These are phyloP conservation scores for Termitomyces sp. DNA, from an alignment of 768 basidiomycete genomes.

Conservation along the genomic window DNA sequence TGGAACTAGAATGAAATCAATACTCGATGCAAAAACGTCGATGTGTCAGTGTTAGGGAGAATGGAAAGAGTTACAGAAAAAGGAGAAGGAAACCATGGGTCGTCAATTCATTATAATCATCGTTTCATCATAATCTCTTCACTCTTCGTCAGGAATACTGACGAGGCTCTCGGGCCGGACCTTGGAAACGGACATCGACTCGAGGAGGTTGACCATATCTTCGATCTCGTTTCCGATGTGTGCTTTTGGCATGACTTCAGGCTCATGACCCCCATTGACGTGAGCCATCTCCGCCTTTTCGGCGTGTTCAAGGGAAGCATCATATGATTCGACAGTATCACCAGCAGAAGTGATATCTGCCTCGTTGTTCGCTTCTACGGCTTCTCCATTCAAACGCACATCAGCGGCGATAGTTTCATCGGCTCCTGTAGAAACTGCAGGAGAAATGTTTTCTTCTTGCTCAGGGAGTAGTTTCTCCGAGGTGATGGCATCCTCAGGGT, in stretches of 20 bases:
- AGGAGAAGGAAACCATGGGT: neutral
- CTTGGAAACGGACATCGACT: conserved; percentile 35
- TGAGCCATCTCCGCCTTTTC: conserved; percentile 2
- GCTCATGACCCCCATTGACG: conserved; percentile 11
- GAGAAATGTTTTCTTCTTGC: neutral
- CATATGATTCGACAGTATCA: neutral
- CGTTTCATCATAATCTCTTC: conserved; percentile 10
- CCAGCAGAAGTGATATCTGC: neutral
- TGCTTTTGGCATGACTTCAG: conserved; percentile 5
- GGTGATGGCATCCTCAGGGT: neutral
- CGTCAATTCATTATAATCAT: neutral
- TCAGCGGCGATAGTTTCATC: neutral
- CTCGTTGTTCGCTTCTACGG: neutral
- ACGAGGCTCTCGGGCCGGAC: conserved; percentile 35
- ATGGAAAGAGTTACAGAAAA: neutral
- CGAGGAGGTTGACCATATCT: conserved; percentile 63
- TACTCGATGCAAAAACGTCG: neutral
- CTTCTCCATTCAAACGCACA: neutral
- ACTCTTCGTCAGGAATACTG: conserved; percentile 52
- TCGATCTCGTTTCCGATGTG: conserved; percentile 42
- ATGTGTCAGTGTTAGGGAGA: neutral
- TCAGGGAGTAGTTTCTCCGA: neutral
- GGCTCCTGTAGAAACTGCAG: neutral
- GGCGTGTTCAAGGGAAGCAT: neutral
- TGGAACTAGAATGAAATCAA: neutral